Conservation (phyloP, 306 rosid species). For the Rosa persica region DNA sequence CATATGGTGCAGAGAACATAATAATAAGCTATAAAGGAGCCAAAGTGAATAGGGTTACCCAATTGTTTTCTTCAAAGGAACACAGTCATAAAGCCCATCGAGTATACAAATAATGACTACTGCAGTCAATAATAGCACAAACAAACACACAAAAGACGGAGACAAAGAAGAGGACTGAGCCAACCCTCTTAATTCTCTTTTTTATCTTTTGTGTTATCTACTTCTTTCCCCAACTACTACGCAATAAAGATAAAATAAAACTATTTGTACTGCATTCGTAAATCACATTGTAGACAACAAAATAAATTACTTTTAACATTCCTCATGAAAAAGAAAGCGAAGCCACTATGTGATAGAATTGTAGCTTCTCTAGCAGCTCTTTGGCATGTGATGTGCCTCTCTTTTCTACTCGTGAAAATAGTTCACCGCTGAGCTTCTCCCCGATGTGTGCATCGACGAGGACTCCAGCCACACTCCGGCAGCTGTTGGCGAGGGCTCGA, state of each 20-base stretch:
- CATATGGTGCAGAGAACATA: constrained; percentile 22
- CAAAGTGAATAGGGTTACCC: constrained; percentile 12
- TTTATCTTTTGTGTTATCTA: constrained; percentile 23
- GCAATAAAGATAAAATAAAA: not conserved
- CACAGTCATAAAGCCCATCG: constrained; percentile 40
- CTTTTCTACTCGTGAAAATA: constrained; percentile 57
- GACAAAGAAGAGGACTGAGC: constrained; percentile 5
- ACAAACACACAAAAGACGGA: constrained; percentile 14
- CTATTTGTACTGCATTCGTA: not conserved
- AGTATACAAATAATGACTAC: constrained; percentile 24
- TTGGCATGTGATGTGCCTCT: constrained; percentile 66
- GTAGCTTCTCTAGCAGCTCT: constrained; percentile 70
- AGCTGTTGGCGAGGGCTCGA: constrained; percentile 66
- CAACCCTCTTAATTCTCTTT: not conserved
- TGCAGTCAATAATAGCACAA: constrained; percentile 28
- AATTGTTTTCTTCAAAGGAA: constrained; percentile 24
- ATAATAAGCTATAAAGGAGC: constrained; percentile 15
- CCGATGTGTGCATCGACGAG: constrained; percentile 95
- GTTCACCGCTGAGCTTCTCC: constrained; percentile 66
- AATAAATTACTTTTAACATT: not conserved
- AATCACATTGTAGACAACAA: not conserved
- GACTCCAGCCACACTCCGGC: constrained; percentile 80
- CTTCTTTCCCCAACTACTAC: not conserved
- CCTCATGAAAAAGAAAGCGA: constrained; percentile 61
- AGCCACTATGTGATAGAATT: constrained; percentile 91